Conservation (phyloP, 257 asterid genomes). For the Salvia miltiorrhiza region DNA sequence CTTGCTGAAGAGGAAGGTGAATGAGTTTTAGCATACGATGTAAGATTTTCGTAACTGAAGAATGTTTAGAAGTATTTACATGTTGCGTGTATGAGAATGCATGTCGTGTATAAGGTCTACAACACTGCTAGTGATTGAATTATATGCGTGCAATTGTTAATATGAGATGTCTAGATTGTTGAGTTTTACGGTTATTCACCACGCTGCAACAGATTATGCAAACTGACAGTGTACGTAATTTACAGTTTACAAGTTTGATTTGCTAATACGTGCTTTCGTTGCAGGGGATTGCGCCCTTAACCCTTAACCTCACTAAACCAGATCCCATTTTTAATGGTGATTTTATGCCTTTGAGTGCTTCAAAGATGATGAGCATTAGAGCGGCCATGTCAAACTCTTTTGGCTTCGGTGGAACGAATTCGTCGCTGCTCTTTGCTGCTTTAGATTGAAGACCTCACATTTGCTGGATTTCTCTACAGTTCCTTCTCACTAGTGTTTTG, state of each 20-base stretch:
- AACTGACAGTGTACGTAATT: not conserved
- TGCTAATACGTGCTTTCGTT: slow-evolving; percentile 9
- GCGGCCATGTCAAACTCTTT: slow-evolving; percentile 92
- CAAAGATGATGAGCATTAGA: slow-evolving; percentile 67
- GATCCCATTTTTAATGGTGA: slow-evolving; percentile 63
- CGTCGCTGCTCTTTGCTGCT: slow-evolving; percentile 73
- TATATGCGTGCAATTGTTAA: not conserved
- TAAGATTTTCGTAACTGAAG: too few species aligned
- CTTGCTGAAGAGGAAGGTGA: too few species aligned
- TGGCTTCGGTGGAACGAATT: slow-evolving; percentile 96
- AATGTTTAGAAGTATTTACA: too few species aligned
- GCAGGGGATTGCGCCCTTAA: slow-evolving; percentile 82
- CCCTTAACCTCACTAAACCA: slow-evolving; percentile 66
- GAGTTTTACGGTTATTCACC: not conserved
- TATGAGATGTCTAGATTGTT: not conserved
- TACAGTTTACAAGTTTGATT: not conserved
- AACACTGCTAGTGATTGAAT: too few species aligned
- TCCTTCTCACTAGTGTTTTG: not conserved
- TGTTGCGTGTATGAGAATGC: too few species aligned
- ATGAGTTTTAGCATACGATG: too few species aligned
- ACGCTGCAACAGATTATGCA: not conserved
- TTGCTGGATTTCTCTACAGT: not conserved
- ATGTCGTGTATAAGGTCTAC: too few species aligned
- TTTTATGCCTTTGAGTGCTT: slow-evolving; percentile 70
- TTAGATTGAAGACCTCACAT: slow-evolving; percentile 22